Evolutionary conservation across 768 basidiomycete genomes (phyloP).

Genomic region (Trametes coccinea): DNA sequence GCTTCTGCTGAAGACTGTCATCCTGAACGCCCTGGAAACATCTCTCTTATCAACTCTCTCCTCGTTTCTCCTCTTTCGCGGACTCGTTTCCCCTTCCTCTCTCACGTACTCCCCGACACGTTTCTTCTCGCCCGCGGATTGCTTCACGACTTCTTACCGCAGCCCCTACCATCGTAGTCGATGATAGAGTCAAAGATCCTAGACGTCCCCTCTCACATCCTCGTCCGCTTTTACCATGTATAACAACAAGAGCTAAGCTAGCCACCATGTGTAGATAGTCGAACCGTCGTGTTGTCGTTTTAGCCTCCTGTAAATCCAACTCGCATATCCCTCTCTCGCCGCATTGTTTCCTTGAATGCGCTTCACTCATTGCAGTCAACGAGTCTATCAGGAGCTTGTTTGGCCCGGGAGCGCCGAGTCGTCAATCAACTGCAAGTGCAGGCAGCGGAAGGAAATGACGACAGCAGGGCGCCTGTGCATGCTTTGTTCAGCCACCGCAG

Average conservation of each 20-base stretch:
- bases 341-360: neutral
- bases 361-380: neutral
- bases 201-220: neutral
- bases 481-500: constrained; percentile 11
- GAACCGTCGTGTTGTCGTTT: neutral
- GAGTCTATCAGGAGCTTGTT: no score
- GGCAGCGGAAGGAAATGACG: neutral
- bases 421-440: no score
- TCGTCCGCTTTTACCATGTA: neutral
- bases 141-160: neutral
- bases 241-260: constrained; percentile 3
- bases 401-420: neutral
- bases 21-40: no score
- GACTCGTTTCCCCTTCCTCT: no score
- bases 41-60: no score
- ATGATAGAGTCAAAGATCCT: constrained; percentile 5
- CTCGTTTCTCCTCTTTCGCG: no score
- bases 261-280: constrained; percentile 12
- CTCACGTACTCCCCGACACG: no score
- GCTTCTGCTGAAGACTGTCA: no score
- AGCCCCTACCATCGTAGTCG: neutral
- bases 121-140: no score
- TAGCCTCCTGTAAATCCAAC: neutral
- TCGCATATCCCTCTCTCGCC: neutral
- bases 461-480: neutral